A percentile compares a stretch with the other conserved stretches of the same genome.
Conservation (phyloP, 2,329 filamentous ascomycete genomes). For the Beauveria bassiana region DNA sequence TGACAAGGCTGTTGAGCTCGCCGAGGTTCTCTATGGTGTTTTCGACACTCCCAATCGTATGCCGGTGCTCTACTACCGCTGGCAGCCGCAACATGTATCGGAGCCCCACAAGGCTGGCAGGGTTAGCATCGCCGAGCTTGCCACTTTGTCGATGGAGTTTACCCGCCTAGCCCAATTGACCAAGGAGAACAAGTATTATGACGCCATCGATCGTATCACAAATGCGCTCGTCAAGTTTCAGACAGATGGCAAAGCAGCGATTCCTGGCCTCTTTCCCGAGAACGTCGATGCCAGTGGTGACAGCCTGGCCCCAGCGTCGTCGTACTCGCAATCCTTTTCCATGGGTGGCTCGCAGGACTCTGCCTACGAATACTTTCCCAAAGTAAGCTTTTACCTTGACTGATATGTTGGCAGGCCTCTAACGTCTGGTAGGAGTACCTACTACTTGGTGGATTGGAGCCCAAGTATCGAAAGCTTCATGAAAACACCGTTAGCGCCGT, state of each 20-base stretch:
- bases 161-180: slow-evolving; percentile 83
- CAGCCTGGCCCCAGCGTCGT: slow-evolving; percentile 43
- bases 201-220: slow-evolving; percentile 80
- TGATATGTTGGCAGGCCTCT: slow-evolving; percentile 12
- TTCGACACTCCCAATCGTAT: slow-evolving; percentile 94
- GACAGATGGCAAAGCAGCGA: slow-evolving; percentile 49
- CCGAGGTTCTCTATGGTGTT: slow-evolving; percentile 69
- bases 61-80: slow-evolving; percentile 74
- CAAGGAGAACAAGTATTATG: slow-evolving; percentile 74
- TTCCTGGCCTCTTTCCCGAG: slow-evolving; percentile 77
- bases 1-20: slow-evolving; percentile 71
- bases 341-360: slow-evolving; percentile 63
- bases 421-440: slow-evolving; percentile 51
- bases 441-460: slow-evolving; percentile 65
- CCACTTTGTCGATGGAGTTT: slow-evolving; percentile 79
- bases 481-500: slow-evolving; percentile 58
- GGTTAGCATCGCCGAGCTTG: slow-evolving; percentile 63
- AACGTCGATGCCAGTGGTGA: slow-evolving; percentile 67
- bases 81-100: slow-evolving; percentile 58
- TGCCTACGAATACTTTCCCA: slow-evolving; percentile 65
- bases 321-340: slow-evolving; percentile 41
- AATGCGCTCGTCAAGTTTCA: slow-evolving; percentile 71
- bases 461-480: slow-evolving; percentile 68
- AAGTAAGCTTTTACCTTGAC: slow-evolving; percentile 27
- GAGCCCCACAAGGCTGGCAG: slow-evolving; percentile 55